Evolutionary conservation across 1,139 yeast genomes (phyloP), one percentile per base, ranked within the genome.

Genomic region (Geotrichum histeridarum): DNA sequence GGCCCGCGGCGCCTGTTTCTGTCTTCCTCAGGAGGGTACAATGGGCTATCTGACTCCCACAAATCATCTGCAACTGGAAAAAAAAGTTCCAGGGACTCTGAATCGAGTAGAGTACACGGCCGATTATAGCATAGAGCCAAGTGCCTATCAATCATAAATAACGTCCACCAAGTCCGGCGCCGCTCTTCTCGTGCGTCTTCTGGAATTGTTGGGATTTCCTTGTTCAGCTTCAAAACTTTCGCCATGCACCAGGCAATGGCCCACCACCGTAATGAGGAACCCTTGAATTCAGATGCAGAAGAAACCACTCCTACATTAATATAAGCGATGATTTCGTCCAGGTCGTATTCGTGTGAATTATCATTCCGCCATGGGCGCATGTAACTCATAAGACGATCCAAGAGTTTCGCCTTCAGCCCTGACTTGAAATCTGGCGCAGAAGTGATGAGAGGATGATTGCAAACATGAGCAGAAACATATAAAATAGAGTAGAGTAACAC

Each of bases 81-180:
- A 55, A 61, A 70, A 18, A 74, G 54, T 7, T 65, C 67, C 50
- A 59, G 53, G 27, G 70, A 67, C 53, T 70, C 75, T 4, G 67
- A 59, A 55, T 74, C 77, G 11, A 67, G 59, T 27, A 73, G 63
- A 4, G 66, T 61, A 35, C 69, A 57, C 2, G 71, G 69, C 7
- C 70, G 61, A 56, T 73, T 73, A 59, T 72, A 73, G 49, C 75
- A 70, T 45, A 74, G 61, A 0, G 73, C 72, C 7, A 73, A 63
- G 57, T 74, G 70, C n/a, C 76, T 65, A 58, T 74, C 78, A 27
- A 74, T 63, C 53, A 71, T 64, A 57, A 70, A 74, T 31, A 74
- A 59, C 6, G 72, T 64, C 77, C 77, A 74, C 77, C 77, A 74
- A 0, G 71, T 65, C 30, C 78, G 64, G n/a, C 76, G 63, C 52